Base-by-base conservation (phyloP, 371 early-diverging fungal genomes). In the Mortierella sp. region DNA sequence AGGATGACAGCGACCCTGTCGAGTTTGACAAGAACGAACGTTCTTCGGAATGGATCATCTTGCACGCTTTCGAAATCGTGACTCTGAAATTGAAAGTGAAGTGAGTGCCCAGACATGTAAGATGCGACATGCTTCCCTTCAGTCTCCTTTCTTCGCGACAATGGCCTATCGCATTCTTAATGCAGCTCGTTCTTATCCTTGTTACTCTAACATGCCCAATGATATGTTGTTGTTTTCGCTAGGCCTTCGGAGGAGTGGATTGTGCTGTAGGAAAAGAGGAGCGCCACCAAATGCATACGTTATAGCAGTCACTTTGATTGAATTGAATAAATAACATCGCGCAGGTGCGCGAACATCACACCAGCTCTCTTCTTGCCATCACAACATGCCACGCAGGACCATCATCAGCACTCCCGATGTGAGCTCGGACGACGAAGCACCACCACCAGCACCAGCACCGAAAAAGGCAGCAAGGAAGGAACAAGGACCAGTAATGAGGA, bases 61-160 rank as follows among this genome's bases (percentile, higher is more conserved):
- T 94, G 67, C 93, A 88, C 37, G 93, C 95, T 28, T 94, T 94
- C 76, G 91, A 95, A 81, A 86, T 95, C 24, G 79, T 94, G 19
- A 91, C 93, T 14, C 76, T 93, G 51, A 92, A 92, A 74, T 72
- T 93, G 79, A 72, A 87, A 31, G 81, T 90, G 64, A 80, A 87
- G 76, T 79, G 78, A 84, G 77, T 67, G 50, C 43, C 43, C 51
- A 40, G 40, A 51, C 40, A 75, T 37, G 64, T 75, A 67, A 64
- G 75, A 67, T 67, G 67, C 19, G 67, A 21, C 5, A 24, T 37
- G 24, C 43, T 10, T 24, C 24, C 9, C 19, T 24, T 16, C 28
- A 16, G 14, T 31, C 10, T 14, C 21, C 21, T 21, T 40, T 40
- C 10, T 40, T 16, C 16, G 2, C 13, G 50, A 50, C 16, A 16